phyloP scores from a whole-genome alignment of 805 yeast genomes.

The Yarrowia yakushimensis region DNA sequence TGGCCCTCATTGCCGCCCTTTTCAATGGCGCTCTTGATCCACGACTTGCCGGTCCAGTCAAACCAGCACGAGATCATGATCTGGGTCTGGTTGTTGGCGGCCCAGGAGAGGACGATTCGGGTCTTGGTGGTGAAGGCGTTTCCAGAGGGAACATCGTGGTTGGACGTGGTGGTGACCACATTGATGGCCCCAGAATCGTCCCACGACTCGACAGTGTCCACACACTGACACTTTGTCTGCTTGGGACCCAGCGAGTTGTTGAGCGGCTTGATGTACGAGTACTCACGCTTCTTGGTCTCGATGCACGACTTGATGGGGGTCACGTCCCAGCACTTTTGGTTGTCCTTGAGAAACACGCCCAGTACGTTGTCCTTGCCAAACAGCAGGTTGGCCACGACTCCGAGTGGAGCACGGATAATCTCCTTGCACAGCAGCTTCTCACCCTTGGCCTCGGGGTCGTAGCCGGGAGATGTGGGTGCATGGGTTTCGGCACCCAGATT shows the following conservation, averaged over 20 bases:
- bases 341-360: slow-evolving; percentile 39
- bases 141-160: slow-evolving; percentile 97
- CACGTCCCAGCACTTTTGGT: slow-evolving; percentile 23
- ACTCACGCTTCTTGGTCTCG: slow-evolving; percentile 42
- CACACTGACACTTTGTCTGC: slow-evolving; percentile 72
- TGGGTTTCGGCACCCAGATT: slow-evolving; percentile 67
- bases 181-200: slow-evolving; percentile 55
- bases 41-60: slow-evolving; percentile 87
- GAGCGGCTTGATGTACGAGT: slow-evolving; percentile 68
- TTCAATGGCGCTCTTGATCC: slow-evolving; percentile 89
- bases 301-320: slow-evolving; percentile 25
- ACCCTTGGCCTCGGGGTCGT: slow-evolving; percentile 45
- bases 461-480: slow-evolving; percentile 50
- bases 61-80: slow-evolving; percentile 67
- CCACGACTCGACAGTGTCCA: slow-evolving; percentile 57
- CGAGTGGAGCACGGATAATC: slow-evolving; percentile 66
- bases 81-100: slow-evolving; percentile 53
- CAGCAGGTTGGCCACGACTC: slow-evolving; percentile 62
- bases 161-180: slow-evolving; percentile 59
- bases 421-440: slow-evolving; percentile 55
- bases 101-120: slow-evolving; percentile 74
- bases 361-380: slow-evolving; percentile 59
- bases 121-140: slow-evolving; percentile 72
- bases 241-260: slow-evolving; percentile 88
- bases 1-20: slow-evolving; percentile 82